These are phyloP conservation scores for Botrytis sinoallii DNA, from an alignment of 2,329 filamentous ascomycete genomes.

Conservation along the genomic window DNA sequence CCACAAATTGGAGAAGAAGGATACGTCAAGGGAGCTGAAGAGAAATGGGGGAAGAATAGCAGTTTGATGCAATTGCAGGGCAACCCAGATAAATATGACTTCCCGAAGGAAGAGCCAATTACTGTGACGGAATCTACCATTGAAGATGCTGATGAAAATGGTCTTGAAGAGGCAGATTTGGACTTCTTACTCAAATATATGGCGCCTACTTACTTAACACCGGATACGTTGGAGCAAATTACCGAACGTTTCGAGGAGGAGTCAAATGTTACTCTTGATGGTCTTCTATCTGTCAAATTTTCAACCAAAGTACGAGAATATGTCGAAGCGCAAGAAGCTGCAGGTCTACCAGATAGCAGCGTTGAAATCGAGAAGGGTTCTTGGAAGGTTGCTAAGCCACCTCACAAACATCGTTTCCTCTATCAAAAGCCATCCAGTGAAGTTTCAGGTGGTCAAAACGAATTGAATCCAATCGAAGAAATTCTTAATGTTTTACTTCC, in stretches of 20 bases:
- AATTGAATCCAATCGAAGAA: slow-evolving; percentile 65
- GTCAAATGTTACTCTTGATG: slow-evolving; percentile 77
- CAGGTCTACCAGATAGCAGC: slow-evolving; percentile 45
- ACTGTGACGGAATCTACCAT: slow-evolving; percentile 38
- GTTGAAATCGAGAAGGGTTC: slow-evolving; percentile 55
- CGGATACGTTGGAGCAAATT: slow-evolving; percentile 83
- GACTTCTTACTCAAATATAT: slow-evolving; percentile 91
- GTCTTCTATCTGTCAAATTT: slow-evolving; percentile 78
- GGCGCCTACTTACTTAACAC: slow-evolving; percentile 84
- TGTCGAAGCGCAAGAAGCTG: slow-evolving; percentile 62
- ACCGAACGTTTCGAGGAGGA: slow-evolving; percentile 76
- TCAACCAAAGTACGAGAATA: slow-evolving; percentile 66
- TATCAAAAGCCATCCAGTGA: slow-evolving; percentile 62
- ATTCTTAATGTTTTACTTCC: slow-evolving; percentile 80
- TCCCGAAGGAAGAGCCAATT: slow-evolving; percentile 63
- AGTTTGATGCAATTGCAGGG: slow-evolving; percentile 90
- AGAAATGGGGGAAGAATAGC: slow-evolving; percentile 83
- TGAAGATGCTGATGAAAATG: slow-evolving; percentile 45
- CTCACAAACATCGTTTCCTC: slow-evolving; percentile 91
- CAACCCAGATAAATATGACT: slow-evolving; percentile 85
- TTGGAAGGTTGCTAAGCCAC: slow-evolving; percentile 79
- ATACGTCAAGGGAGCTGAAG: slow-evolving; percentile 82
- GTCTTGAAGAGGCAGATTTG: slow-evolving; percentile 74
- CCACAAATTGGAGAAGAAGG: slow-evolving; percentile 92
- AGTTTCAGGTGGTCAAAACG: slow-evolving; percentile 35